phyloP scores from a whole-genome alignment of 768 basidiomycete genomes.

The Roridomyces roridus region DNA sequence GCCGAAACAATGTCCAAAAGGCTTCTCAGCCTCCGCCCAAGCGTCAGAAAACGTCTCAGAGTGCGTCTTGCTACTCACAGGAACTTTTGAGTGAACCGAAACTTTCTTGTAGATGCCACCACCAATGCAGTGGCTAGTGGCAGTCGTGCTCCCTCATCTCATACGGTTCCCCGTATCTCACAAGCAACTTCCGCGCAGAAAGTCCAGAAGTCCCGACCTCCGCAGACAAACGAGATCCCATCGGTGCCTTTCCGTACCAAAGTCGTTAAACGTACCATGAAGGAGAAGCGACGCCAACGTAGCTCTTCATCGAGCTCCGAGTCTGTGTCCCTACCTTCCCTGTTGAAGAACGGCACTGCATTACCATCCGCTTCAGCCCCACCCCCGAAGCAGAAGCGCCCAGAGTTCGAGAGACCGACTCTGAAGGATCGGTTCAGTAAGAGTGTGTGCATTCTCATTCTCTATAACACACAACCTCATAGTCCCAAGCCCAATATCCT shows the following conservation, averaged over 20 bases:
- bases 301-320: background rate
- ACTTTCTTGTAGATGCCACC: too few relatives aligned
- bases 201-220: background rate
- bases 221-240: background rate
- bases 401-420: background rate
- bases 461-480: background rate
- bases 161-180: background rate
- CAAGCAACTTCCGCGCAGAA: constrained; percentile 1
- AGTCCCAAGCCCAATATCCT: background rate
- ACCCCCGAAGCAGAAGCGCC: background rate
- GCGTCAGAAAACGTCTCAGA: constrained; percentile 1
- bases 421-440: constrained; percentile 3
- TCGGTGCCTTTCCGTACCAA: constrained; percentile 3
- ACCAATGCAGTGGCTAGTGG: constrained; percentile 2
- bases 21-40: constrained; percentile 5
- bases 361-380: constrained; percentile 15
- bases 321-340: too few relatives aligned
- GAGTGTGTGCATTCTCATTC: background rate
- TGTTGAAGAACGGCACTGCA: background rate
- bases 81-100: background rate
- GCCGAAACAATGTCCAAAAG: background rate
- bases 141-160: background rate
- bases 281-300: constrained; percentile 13
- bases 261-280: constrained; percentile 7
- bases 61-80: constrained; percentile 5